A percentile compares a stretch with the other conserved stretches of the same genome.
These are phyloP conservation scores for Gonapodya sp. DNA, from an alignment of 192 early-diverging fungal species.

Conservation along the genomic window DNA sequence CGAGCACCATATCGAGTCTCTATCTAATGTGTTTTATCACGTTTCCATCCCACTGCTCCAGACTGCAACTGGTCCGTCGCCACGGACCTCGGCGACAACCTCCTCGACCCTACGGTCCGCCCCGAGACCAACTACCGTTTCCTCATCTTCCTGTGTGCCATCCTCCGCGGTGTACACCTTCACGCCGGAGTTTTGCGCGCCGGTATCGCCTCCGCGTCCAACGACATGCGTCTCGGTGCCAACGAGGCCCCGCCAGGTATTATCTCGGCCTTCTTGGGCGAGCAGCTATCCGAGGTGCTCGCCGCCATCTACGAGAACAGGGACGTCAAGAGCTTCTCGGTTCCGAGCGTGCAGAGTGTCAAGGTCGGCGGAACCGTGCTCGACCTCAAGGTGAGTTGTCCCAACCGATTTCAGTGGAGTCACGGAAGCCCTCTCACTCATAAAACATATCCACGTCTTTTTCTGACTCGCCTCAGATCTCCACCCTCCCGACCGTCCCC, in stretches of 20 bases:
- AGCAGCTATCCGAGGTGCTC: conserved; percentile 92
- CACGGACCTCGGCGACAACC: conserved; percentile 92
- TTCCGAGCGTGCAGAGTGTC: conserved; percentile 83
- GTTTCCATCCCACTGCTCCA: not conserved
- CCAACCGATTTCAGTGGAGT: too few relatives aligned
- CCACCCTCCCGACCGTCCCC: conserved; percentile 77
- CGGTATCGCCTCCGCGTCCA: conserved; percentile 84
- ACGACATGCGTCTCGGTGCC: conserved; percentile 98
- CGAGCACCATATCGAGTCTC: not conserved
- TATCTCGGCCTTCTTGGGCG: conserved; percentile 94
- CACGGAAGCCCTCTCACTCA: too few relatives aligned
- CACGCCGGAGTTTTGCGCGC: conserved; percentile 86
- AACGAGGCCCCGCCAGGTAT: conserved; percentile 97
- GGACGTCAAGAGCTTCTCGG: conserved; percentile 62
- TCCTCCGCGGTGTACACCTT: conserved; percentile 82
- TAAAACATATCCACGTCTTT: too few relatives aligned
- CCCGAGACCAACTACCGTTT: conserved; percentile 99
- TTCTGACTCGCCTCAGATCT: conserved; percentile 11
- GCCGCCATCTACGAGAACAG: conserved; percentile 2
- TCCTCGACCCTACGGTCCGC: conserved; percentile 87
- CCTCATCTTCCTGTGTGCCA: conserved; percentile 87
- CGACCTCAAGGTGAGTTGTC: conserved; percentile 71
- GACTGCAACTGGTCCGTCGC: conserved; percentile 46
- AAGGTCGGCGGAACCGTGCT: conserved; percentile 90
- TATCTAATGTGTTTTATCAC: not conserved